Base-by-base conservation (phyloP, 768 basidiomycete genomes). In the Dictyophora rubrovolvata region DNA sequence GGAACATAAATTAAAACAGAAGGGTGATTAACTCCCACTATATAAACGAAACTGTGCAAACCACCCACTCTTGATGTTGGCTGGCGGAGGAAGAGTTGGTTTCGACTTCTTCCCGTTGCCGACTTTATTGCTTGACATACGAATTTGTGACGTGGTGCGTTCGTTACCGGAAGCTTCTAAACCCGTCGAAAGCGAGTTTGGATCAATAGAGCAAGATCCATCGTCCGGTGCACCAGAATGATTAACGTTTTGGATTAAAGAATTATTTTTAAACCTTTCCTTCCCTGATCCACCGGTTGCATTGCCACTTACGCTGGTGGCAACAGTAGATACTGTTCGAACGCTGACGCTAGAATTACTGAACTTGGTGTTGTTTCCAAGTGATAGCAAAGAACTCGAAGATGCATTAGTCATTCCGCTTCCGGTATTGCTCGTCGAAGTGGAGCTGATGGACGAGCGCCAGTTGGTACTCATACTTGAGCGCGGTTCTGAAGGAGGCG, bases 21-120 rank as follows among this genome's bases (percentile, higher is more conserved):
- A 42, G 11, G n/a, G 42, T 7, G n/a, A 42, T 42, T 42, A 42
- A 36, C 21, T 34, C 10, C 23, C 22, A 47, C 50, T 46, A 50
- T 58, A 61, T 48, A 36, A 36, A 55, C 21, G 56, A 23, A 8
- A 52, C 42, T 42, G 42, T 42, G 42, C 56, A 37, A 55, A 48
- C 59, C 53, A 80, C 86, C 71, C 67, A 92, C 90, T 75, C 79
- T 93, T 93, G 77, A 92, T 76, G 70, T 90, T 92, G 12, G 65
- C 77, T 51, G 69, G 57, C 20, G 72, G 74, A 47, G 60, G 48
- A 28, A 37, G 35, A 53, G 64, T 62, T 54, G 67, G 56, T 55
- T 63, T 61, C 48, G 56, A 20, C 46, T 60, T 54, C 59, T 62
- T 54, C 48, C 56, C 57, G 55, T 64, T 60, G 48, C 55, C 50